Percentiles rank a stretch among this genome's conserved stretches.
Evolutionary conservation across 2,329 filamentous ascomycete species (phyloP).

Genomic region (Alternaria triticimaculans): DNA sequence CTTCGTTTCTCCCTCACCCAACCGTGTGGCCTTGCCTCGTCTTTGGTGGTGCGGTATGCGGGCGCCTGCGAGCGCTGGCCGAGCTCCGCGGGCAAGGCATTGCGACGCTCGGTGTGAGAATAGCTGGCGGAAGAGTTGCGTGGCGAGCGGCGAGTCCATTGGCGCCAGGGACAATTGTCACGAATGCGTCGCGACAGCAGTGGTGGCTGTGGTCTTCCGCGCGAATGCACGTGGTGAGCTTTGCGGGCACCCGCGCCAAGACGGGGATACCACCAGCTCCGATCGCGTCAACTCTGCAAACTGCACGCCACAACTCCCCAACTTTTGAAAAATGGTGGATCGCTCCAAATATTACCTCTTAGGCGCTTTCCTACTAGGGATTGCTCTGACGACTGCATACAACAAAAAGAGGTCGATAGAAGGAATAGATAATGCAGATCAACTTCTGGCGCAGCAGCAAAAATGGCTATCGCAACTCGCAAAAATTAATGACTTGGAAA

Average conservation of each 20-base stretch:
- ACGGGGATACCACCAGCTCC: conserved; percentile 26
- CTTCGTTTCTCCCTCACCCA: conserved; percentile 45
- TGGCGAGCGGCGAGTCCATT: conserved; percentile 85
- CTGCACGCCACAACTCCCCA: neutral
- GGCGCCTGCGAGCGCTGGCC: conserved; percentile 48
- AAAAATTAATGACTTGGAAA: conserved; percentile 33
- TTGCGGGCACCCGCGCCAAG: conserved; percentile 40
- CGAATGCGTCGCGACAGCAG: conserved; percentile 18
- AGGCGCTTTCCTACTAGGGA: conserved; percentile 77
- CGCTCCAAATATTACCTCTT: conserved; percentile 65
- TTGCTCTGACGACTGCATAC: conserved; percentile 65
- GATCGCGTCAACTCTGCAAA: conserved; percentile 10
- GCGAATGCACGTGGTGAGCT: conserved; percentile 32
- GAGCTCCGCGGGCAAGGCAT: conserved; percentile 57
- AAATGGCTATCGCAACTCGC: conserved; percentile 28
- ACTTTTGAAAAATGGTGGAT: conserved; percentile 38
- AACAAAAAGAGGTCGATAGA: conserved; percentile 28
- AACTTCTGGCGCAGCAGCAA: conserved; percentile 27
- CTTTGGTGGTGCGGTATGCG: conserved; percentile 36
- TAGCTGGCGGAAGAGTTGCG: conserved; percentile 82
- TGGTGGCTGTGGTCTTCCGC: conserved; percentile 21
- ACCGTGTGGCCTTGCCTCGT: conserved; percentile 39
- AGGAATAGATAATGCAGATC: conserved; percentile 15
- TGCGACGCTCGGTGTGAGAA: conserved; percentile 73
- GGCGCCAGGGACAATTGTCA: conserved; percentile 22